Conservation (phyloP, 2,329 filamentous ascomycete genomes). For the Thelonectria rubi region DNA sequence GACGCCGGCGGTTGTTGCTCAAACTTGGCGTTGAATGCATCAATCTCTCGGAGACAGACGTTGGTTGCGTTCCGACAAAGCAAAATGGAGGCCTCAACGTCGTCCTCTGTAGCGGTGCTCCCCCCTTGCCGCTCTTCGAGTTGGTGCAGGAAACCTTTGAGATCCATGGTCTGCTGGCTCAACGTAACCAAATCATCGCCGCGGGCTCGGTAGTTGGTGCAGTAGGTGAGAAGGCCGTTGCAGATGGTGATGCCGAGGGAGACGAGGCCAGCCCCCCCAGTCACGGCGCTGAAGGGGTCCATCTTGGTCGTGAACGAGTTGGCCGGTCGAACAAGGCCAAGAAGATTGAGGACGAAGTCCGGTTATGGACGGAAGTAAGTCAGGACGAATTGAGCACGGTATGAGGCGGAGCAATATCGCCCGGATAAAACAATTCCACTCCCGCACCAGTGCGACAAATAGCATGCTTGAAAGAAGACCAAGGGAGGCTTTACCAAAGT, state of each 20-base stretch:
- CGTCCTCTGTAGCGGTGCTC: not conserved
- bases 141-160: not conserved
- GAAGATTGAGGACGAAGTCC: no score
- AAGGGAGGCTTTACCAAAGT: no score
- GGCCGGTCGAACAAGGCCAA: not conserved
- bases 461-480: no score
- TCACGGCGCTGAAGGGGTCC: constrained; percentile 4
- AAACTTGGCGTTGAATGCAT: not conserved
- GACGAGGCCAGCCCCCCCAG: not conserved
- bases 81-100: not conserved
- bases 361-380: no score
- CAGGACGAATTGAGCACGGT: no score
- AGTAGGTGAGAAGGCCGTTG: constrained; percentile 4
- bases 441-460: no score
- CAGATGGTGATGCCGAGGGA: constrained; percentile 11
- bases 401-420: no score
- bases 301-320: not conserved
- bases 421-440: no score
- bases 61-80: not conserved
- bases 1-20: not conserved
- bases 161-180: not conserved
- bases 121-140: constrained; percentile 3
- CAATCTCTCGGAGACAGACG: not conserved
- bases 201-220: constrained; percentile 2
- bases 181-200: not conserved